A percentile compares a stretch with the other conserved stretches of the same genome.
These are phyloP conservation scores for Talaromyces sp. DNA, from an alignment of 2,329 filamentous ascomycete genomes.

Conservation along the genomic window DNA sequence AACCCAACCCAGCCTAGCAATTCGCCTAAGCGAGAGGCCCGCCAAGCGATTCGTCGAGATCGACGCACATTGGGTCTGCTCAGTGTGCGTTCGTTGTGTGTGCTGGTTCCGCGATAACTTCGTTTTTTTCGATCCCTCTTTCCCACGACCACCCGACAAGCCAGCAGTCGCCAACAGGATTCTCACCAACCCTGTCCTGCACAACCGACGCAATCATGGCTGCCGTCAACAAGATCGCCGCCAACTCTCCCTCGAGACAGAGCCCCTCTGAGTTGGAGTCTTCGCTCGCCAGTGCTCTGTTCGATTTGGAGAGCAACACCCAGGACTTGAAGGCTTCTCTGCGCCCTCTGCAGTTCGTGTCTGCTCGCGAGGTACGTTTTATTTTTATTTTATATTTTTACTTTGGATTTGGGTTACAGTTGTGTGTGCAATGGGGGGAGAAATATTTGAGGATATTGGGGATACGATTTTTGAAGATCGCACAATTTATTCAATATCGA, in stretches of 20 bases:
- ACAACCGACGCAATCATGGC: constrained; percentile 49
- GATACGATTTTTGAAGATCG: neutral
- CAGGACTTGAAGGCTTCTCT: constrained; percentile 94
- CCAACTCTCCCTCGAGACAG: constrained; percentile 92
- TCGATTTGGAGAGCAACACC: constrained; percentile 99
- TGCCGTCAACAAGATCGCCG: constrained; percentile 95
- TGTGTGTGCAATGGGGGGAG: neutral
- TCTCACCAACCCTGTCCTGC: constrained; percentile 17
- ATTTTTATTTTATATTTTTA: neutral
- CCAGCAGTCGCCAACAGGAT: constrained; percentile 22
- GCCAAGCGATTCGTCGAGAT: constrained; percentile 10
- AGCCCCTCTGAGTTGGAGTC: constrained; percentile 97
- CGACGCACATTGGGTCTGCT: constrained; percentile 10
- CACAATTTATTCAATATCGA: neutral
- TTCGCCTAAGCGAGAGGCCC: constrained; percentile 11
- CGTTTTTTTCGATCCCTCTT: neutral
- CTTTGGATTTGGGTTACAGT: neutral
- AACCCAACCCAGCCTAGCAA: constrained; percentile 1
- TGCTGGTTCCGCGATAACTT: constrained; percentile 1
- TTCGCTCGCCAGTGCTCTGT: constrained; percentile 93
- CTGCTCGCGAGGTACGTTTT: constrained; percentile 91
- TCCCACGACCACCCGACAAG: neutral
- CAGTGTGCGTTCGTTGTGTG: neutral
- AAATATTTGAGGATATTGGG: neutral
- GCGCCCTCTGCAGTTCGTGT: constrained; percentile 97